Evolutionary conservation across 805 yeast species (phyloP).

Genomic region (Saturnispora bothae): DNA sequence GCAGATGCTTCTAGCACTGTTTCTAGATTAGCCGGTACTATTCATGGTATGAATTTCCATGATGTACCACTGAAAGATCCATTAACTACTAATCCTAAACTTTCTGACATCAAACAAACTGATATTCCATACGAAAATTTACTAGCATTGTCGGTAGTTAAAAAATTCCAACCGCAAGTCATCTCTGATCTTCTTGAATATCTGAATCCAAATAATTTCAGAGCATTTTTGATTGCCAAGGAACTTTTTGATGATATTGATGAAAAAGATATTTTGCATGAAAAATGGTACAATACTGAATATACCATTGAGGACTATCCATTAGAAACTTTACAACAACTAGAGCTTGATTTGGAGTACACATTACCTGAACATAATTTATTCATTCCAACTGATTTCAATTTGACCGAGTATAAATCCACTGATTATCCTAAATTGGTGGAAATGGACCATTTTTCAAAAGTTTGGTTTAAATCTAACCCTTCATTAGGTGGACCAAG

Average conservation of each 20-base stretch:
- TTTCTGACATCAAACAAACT: constrained; percentile 8
- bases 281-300: constrained; percentile 89
- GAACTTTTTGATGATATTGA: constrained; percentile 35
- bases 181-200: constrained; percentile 39
- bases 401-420: constrained; percentile 35
- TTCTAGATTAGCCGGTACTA: constrained; percentile 31
- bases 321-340: constrained; percentile 24
- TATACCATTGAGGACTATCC: constrained; percentile 38
- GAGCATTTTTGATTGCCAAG: constrained; percentile 45
- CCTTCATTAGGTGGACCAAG: constrained; percentile 85
- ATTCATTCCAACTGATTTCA: constrained; percentile 73
- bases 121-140: constrained; percentile 55
- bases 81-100: constrained; percentile 4
- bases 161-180: constrained; percentile 46
- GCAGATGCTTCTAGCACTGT: constrained; percentile 61
- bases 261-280: constrained; percentile 33
- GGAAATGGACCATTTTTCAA: constrained; percentile 37
- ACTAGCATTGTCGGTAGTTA: constrained; percentile 43
- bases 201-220: constrained; percentile 50
- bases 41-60: constrained; percentile 20
- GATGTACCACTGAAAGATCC: constrained; percentile 16
- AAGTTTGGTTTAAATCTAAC: constrained; percentile 84
- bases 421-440: constrained; percentile 52
- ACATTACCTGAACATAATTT: constrained; percentile 60
- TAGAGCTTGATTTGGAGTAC: constrained; percentile 29